phyloP scores from a whole-genome alignment of 2,329 filamentous ascomycete species.

The Fusarium penzigii region DNA sequence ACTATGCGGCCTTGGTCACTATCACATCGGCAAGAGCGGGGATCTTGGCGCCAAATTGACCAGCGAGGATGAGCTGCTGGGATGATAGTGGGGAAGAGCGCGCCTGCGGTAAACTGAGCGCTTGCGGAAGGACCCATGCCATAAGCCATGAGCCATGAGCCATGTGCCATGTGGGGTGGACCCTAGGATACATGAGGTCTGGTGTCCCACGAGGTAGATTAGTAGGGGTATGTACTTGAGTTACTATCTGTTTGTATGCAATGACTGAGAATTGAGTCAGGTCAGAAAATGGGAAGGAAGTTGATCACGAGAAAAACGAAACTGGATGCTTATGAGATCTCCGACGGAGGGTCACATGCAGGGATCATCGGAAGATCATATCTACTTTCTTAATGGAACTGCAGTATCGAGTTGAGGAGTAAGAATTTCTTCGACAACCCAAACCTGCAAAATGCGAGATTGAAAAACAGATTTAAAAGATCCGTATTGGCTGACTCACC shows the following conservation, averaged over 20 bases:
- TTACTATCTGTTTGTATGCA: not conserved
- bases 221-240: too few relatives aligned
- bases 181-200: too few relatives aligned
- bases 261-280: not conserved
- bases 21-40: constrained; percentile 8
- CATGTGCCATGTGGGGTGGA: too few relatives aligned
- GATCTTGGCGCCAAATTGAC: not conserved
- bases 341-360: not conserved
- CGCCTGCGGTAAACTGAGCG: constrained; percentile 12
- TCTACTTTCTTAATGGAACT: not conserved
- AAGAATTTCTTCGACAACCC: too few relatives aligned
- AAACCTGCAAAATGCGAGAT: too few relatives aligned
- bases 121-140: not conserved
- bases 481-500: too few relatives aligned
- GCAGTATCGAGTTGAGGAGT: too few relatives aligned
- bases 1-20: constrained; percentile 10
- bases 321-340: not conserved
- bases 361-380: not conserved
- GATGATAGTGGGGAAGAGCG: not conserved
- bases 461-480: too few relatives aligned
- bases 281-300: not conserved
- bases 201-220: too few relatives aligned
- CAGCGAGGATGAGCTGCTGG: not conserved
- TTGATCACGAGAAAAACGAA: not conserved
- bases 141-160: not conserved